Evolutionary conservation across 1,139 yeast genomes (phyloP), one percentile per base, ranked within the genome.

Genomic region (Entelexis paramagnoliae): DNA sequence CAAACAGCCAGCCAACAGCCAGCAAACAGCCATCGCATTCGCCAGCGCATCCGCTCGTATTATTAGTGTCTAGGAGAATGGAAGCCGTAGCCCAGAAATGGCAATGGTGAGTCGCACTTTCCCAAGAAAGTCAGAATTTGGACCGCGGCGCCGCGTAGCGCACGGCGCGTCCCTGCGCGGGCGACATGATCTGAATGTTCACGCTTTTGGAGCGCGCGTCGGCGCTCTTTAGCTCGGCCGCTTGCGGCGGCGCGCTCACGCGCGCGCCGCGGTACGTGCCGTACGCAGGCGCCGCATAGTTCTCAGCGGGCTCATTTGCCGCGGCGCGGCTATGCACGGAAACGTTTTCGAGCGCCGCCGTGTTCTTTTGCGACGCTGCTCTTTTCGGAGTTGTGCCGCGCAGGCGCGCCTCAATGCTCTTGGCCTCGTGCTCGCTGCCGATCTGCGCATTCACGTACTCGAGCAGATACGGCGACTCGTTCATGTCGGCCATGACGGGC

Each of bases 401-500:
- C 20, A 42, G 16, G 10, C 30, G 46, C 2, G 46, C 47, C 35
- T 55, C 58, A 17, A 55, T 50, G 4, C 4, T 34, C 26, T 20
- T 24, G 1, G 55, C 57, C 17, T 51, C 41, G 30, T 46, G 45
- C 49, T 58, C 28, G 36, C 50, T 11, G 56, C 57, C 51, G 2
- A 63, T 53, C 47, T 64, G 67, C 4, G 66, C 65, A 24, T 48
- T 47, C 17, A 62, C 49, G 49, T 54, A 64, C 24, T 57, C 62
- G 9, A 46, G 44, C 9, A 51, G 36, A 32, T 48, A 39, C 20
- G 54, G 55, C 24, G 53, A 55, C 26, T 38, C 46, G 13, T 51
- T 51, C 4, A 52, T 17, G 17, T 45, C 40, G 29, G 47, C 51
- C 52, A 62, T 56, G 7, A 63, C 59, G 0, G 66, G 64, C 22